Evolutionary conservation across 352 stramenopile genomes (phyloP), one percentile per base, ranked within the genome.

Genomic region (Phytophthora tentaculata): DNA sequence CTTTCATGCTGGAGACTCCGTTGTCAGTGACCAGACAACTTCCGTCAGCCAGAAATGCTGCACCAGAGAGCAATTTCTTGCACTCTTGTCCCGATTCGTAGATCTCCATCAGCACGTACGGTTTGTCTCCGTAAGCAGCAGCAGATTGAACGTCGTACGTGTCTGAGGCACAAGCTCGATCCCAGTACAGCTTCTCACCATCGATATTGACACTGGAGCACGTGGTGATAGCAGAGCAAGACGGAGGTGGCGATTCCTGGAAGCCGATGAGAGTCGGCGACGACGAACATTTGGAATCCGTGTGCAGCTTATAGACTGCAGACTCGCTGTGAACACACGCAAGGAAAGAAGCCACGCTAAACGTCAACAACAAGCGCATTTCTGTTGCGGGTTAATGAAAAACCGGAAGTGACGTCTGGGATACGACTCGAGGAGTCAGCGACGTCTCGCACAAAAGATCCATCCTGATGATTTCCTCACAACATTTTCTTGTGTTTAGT

Each of bases 21-120:
- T 81, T 81, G 55, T 86, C 75, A 1, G 70, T 72, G 14, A 63
- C 56, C n/a, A 86, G 56, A 43, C 77, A 88, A 28, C 68, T 81
- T 1, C 64, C 70, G 26, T 86, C 77, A 3, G 75, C 77, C 6
- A 79, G 48, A 54, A 83, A 84, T 8, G 73, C 77, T 13, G 72
- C 70, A 9, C 69, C 67, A 4, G 77, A 83, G 13, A 76, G 58
- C 2, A 84, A 56, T n/a, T 69, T 73, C 0, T 48, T 48, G 37
- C 74, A 84, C 20, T 59, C 49, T 4, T 10, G 51, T 6, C 61
- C 61, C 0, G 61, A 66, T 19, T 76, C 48, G 61, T 80, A 83
- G 16, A 80, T 74, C 48, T 83, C 64, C 68, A 83, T 74, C 26
- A 76, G 14, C 13, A 78, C 54, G 32, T 73, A 78, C 26, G 65